phyloP scores from a whole-genome alignment of 169 alveolate species.

The Theileria equi region DNA sequence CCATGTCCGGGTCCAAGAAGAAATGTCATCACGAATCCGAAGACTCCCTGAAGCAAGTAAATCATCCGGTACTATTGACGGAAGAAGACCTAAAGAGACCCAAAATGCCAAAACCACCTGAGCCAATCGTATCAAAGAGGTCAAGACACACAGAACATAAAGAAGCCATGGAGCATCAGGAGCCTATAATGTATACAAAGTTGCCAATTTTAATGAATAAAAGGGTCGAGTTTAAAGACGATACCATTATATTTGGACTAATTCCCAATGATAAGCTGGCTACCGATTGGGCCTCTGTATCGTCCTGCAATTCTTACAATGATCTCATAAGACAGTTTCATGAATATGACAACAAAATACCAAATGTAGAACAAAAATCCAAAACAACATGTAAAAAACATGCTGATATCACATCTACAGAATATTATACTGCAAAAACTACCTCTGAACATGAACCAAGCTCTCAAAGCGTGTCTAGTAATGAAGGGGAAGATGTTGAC shows the following conservation, averaged over 20 bases:
- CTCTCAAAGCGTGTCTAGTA: background rate
- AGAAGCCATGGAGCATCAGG: background rate
- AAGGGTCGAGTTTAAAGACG: conserved; percentile 25
- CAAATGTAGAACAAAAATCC: background rate
- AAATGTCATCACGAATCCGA: conserved; percentile 20
- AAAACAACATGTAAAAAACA: background rate
- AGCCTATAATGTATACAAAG: background rate
- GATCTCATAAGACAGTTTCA: background rate
- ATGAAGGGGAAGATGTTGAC: background rate
- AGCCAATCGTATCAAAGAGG: background rate
- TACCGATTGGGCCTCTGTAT: conserved; percentile 45
- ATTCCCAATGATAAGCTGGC: conserved; percentile 19
- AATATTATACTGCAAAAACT: background rate
- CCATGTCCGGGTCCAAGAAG: background rate
- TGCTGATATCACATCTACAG: background rate
- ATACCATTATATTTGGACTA: conserved; percentile 37
- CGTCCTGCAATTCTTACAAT: conserved; percentile 12
- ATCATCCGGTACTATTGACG: conserved; percentile 2
- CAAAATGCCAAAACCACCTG: background rate
- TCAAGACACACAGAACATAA: background rate
- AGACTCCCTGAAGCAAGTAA: conserved; percentile 6
- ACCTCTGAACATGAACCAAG: background rate
- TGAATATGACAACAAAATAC: background rate
- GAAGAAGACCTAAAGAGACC: conserved; percentile 4
- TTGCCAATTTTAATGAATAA: conserved; percentile 44